Evolutionary conservation across 2,329 filamentous ascomycete genomes (phyloP).

Genomic region (Pleurostoma richardsiae): DNA sequence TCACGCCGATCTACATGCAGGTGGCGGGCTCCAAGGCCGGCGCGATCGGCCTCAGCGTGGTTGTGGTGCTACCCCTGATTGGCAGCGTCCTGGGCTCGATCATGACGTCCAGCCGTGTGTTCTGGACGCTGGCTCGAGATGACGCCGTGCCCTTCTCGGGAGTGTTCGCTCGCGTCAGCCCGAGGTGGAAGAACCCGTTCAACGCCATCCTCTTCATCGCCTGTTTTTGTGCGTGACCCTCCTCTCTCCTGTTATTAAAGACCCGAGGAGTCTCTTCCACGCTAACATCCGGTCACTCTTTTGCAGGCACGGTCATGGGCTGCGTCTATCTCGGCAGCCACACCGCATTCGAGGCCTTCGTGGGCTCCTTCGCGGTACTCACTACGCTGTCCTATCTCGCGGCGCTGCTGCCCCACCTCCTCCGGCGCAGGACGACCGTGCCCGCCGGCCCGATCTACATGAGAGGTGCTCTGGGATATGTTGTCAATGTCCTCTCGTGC

Average conservation of each 20-base stretch:
- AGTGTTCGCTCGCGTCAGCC: constrained; percentile 31
- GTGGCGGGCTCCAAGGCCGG: constrained; percentile 35
- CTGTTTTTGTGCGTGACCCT: background rate
- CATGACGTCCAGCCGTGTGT: background rate
- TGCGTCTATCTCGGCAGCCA: constrained; percentile 52
- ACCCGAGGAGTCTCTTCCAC: background rate
- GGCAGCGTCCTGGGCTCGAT: background rate
- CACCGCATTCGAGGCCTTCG: constrained; percentile 55
- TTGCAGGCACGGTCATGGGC: constrained; percentile 42
- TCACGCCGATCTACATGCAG: constrained; percentile 53
- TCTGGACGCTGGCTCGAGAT: background rate
- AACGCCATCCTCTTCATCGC: constrained; percentile 49
- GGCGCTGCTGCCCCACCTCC: background rate
- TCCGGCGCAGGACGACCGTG: background rate
- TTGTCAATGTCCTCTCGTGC: background rate
- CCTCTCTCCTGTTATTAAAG: too few species aligned
- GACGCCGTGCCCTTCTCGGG: background rate
- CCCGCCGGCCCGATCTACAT: background rate
- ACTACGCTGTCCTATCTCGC: background rate
- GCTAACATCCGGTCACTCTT: background rate
- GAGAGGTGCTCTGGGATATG: background rate
- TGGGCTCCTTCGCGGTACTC: constrained; percentile 38
- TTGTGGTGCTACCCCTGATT: background rate
- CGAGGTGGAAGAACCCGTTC: constrained; percentile 43
- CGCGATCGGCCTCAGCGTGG: constrained; percentile 33